A percentile compares a stretch with the other conserved stretches of the same genome.
phyloP scores from a whole-genome alignment of 306 rosid species.

The Dryas alaskensis region DNA sequence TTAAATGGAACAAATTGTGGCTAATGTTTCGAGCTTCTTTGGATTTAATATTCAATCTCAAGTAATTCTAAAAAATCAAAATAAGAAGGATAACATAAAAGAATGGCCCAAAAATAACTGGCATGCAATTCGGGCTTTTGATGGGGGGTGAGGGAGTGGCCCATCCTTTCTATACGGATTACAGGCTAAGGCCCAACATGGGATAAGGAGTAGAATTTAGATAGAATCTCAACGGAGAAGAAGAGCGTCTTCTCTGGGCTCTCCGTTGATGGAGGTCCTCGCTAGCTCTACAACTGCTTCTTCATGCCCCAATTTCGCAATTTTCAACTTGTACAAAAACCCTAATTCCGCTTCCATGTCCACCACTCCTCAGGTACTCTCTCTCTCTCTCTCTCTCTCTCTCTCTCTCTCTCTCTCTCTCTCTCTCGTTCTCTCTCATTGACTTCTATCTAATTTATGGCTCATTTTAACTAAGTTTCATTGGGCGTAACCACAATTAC shows the following conservation, averaged over 20 bases:
- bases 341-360: conserved; percentile 6
- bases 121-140: too few species aligned
- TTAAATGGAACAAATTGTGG: too few species aligned
- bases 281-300: conserved; percentile 43
- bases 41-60: too few species aligned
- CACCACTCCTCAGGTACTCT: conserved; percentile 41
- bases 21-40: too few species aligned
- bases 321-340: conserved; percentile 19
- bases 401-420: conserved; percentile 3
- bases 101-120: too few species aligned
- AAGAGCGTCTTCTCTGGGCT: conserved; percentile 3
- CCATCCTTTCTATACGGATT: too few species aligned
- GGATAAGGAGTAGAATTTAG: not conserved
- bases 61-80: too few species aligned
- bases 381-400: conserved; percentile 6
- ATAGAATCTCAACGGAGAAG: not conserved
- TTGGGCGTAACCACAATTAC: not conserved
- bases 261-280: conserved; percentile 56
- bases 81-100: too few species aligned
- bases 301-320: conserved; percentile 26
- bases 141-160: too few species aligned
- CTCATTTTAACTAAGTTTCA: not conserved
- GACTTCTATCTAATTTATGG: not conserved
- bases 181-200: not conserved
- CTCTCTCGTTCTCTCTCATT: conserved; percentile 2